Conservation (phyloP, 768 basidiomycete genomes). For the Clitopilus hobsonii region DNA sequence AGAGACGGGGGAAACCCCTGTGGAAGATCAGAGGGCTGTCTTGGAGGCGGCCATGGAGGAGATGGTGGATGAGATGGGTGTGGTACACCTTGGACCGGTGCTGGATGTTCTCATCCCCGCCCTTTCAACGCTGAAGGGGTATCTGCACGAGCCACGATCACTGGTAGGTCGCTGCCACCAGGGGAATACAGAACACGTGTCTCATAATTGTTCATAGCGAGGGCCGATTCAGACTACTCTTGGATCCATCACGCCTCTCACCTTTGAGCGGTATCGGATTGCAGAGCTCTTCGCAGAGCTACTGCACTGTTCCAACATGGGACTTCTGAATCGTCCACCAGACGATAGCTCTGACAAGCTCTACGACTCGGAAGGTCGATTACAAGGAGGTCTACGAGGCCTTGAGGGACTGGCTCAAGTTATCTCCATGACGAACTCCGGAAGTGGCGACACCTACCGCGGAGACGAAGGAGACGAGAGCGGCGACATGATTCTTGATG, state of each 20-base stretch:
- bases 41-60: constrained; percentile 72
- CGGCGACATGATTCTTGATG: constrained; percentile 49
- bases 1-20: constrained; percentile 29
- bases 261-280: constrained; percentile 92
- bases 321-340: constrained; percentile 77
- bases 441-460: constrained; percentile 45
- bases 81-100: constrained; percentile 86
- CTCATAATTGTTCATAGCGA: constrained; percentile 36
- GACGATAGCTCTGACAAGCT: constrained; percentile 49
- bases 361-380: constrained; percentile 80
- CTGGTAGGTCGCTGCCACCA: constrained; percentile 45
- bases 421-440: constrained; percentile 52
- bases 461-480: constrained; percentile 57
- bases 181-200: constrained; percentile 7
- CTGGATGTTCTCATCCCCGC: constrained; percentile 68
- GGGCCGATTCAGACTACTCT: constrained; percentile 69
- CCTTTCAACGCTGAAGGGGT: constrained; percentile 64
- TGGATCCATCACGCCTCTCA: constrained; percentile 74
- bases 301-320: constrained; percentile 97
- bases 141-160: constrained; percentile 70
- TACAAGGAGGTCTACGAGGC: constrained; percentile 82
- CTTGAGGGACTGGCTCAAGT: constrained; percentile 86
- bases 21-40: constrained; percentile 60
- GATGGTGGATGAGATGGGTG: constrained; percentile 80
- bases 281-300: constrained; percentile 97